These are phyloP conservation scores for Cercospora brassicicola DNA, from an alignment of 2,329 filamentous ascomycete species.

Conservation along the genomic window DNA sequence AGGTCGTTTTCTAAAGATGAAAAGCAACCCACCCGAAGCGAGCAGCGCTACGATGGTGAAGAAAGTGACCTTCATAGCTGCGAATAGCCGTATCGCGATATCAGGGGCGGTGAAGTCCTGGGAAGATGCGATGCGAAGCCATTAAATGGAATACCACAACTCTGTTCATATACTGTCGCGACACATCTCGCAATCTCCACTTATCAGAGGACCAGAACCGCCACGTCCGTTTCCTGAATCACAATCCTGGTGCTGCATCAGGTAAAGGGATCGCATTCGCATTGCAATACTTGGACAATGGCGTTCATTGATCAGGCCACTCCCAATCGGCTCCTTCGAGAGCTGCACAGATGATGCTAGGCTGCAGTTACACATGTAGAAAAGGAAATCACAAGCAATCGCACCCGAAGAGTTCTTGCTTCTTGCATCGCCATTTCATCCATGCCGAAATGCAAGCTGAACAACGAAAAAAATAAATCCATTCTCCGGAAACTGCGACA, in stretches of 20 bases:
- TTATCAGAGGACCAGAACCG: neutral
- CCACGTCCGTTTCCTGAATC: neutral
- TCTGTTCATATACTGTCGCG: neutral
- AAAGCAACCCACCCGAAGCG: neutral
- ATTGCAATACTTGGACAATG: neutral
- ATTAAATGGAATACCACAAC: neutral
- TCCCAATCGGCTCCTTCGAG: neutral
- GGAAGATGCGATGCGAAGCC: neutral
- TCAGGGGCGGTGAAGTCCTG: neutral
- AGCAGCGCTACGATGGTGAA: neutral
- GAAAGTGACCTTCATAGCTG: neutral
- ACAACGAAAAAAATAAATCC: neutral
- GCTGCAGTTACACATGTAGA: neutral
- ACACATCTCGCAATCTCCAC: neutral
- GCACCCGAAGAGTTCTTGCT: neutral
- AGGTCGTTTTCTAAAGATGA: neutral
- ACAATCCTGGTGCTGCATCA: slow-evolving; percentile 1
- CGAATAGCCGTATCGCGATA: neutral
- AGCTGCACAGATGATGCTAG: neutral
- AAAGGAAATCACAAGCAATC: neutral
- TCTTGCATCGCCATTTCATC: neutral
- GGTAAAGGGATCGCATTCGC: neutral
- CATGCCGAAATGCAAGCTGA: neutral
- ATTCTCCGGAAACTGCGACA: neutral
- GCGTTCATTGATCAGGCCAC: neutral